Evolutionary conservation across 164 flowering plant genomes (phyloP), one percentile per base, ranked within the genome.

Genomic region (Hamamelis virginiana): DNA sequence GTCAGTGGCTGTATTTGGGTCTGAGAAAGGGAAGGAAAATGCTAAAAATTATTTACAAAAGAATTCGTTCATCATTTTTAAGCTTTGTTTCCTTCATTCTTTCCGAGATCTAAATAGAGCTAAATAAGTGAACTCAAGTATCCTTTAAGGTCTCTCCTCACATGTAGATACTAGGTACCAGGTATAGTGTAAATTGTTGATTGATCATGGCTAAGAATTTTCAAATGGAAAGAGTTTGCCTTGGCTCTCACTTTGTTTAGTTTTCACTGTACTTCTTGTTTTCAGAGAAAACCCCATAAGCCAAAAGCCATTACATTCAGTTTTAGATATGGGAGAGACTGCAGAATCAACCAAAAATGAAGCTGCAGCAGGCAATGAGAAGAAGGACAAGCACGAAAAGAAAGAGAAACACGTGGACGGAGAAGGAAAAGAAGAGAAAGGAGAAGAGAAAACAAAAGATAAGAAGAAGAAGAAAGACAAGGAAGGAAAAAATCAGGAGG

Each of bases 321-420:
- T 13, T 13, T 58, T 51, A 66, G 65, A 13, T 16, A 81, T 80
- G 87, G 85, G 83, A 69, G 82, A 77, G 60, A 84, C 78, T 28
- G 76, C 50, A 23, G 75, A 79, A 8, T 13, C 27, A 51, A 69
- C 63, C 26, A 67, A 76, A 11, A 59, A 77, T 62, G 71, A 73
- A 38, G 61, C 62, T 15, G 60, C 69, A 58, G 60, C 69, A 58
- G 59, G n/a, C 11, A 45, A 58, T 28, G 67, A 68, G 45, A 43
- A 61, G 1, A 60, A 46, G 57, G 62, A 73, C 43, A 63, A 74
- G 59, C 53, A 68, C 9, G 69, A 74, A 33, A 55, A 59, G 27
- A 62, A 77, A 45, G 62, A 71, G 50, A 43, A 62, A 16, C 38
- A 68, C 6, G 70, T 26, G 16, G 64, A 69, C 12, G 60, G 14